These are phyloP conservation scores for Pluteus cervinus DNA, from an alignment of 768 basidiomycete species.

Conservation along the genomic window DNA sequence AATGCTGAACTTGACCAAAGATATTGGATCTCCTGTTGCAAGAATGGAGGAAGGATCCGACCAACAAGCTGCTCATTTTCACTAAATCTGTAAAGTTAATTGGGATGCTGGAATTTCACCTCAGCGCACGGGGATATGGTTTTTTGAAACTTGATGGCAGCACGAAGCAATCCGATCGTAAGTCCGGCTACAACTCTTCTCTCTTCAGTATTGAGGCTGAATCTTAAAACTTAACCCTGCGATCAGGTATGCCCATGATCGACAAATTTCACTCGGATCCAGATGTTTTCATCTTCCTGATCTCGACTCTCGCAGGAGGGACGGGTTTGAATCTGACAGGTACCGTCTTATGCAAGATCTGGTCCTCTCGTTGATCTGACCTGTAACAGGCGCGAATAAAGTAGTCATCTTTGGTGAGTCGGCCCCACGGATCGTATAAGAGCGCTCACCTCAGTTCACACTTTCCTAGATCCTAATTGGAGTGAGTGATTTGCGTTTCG, in stretches of 20 bases:
- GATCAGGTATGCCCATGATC: constrained; percentile 76
- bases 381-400: constrained; percentile 69
- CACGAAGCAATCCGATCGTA: constrained; percentile 60
- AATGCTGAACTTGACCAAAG: constrained; percentile 25
- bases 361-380: neutral
- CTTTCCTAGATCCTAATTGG: constrained; percentile 80
- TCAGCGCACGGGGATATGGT: constrained; percentile 41
- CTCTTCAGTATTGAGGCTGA: neutral
- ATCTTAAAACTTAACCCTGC: constrained; percentile 1
- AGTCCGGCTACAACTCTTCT: constrained; percentile 17
- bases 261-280: constrained; percentile 77
- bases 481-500: constrained; percentile 44
- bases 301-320: constrained; percentile 89
- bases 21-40: constrained; percentile 61
- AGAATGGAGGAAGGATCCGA: constrained; percentile 55
- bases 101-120: constrained; percentile 77
- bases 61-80: constrained; percentile 90
- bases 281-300: constrained; percentile 73
- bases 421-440: constrained; percentile 4
- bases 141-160: constrained; percentile 81
- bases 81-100: constrained; percentile 89
- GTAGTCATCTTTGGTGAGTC: constrained; percentile 81
- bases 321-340: constrained; percentile 83
- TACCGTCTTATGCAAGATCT: neutral
- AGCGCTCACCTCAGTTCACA: constrained; percentile 8